Conservation (phyloP, 108 stramenopile genomes). For the Skeletonema menzelii region DNA sequence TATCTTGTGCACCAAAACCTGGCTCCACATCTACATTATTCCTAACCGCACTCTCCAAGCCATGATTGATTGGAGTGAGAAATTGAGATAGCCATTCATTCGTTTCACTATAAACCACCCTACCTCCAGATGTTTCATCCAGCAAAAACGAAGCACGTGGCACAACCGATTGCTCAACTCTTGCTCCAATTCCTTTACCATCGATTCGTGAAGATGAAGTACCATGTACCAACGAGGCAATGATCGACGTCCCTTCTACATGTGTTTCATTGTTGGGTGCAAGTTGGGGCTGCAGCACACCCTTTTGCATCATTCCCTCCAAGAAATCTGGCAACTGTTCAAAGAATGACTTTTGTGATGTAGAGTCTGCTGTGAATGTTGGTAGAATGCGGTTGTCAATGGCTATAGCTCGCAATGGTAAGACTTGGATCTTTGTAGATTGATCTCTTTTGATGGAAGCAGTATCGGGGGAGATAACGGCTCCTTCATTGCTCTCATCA, state of each 20-base stretch:
- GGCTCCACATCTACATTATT: neutral
- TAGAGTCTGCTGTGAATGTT: conserved; percentile 33
- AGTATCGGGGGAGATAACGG: neutral
- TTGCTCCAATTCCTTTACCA: neutral
- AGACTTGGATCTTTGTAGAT: conserved; percentile 1
- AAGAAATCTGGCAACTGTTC: conserved; percentile 16
- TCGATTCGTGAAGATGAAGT: neutral
- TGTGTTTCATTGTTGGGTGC: neutral
- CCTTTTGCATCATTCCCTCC: conserved; percentile 23
- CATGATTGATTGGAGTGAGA: conserved; percentile 24
- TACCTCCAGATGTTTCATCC: conserved; percentile 2
- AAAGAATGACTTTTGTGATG: conserved; percentile 28
- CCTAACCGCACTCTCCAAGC: neutral
- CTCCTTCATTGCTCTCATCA: neutral
- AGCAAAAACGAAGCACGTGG: conserved; percentile 19
- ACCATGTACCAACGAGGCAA: conserved; percentile 6
- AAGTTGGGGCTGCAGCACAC: conserved; percentile 6
- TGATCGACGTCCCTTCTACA: conserved; percentile 1
- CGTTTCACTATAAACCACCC: conserved; percentile 1
- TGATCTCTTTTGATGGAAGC: neutral
- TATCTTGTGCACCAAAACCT: conserved; percentile 24
- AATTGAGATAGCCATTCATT: conserved; percentile 24
- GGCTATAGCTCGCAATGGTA: conserved; percentile 28
- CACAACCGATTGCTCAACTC: neutral
- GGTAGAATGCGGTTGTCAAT: conserved; percentile 43